Conservation (phyloP, 176 grass and related monocot genomes). For the Musa troglodytarum region DNA sequence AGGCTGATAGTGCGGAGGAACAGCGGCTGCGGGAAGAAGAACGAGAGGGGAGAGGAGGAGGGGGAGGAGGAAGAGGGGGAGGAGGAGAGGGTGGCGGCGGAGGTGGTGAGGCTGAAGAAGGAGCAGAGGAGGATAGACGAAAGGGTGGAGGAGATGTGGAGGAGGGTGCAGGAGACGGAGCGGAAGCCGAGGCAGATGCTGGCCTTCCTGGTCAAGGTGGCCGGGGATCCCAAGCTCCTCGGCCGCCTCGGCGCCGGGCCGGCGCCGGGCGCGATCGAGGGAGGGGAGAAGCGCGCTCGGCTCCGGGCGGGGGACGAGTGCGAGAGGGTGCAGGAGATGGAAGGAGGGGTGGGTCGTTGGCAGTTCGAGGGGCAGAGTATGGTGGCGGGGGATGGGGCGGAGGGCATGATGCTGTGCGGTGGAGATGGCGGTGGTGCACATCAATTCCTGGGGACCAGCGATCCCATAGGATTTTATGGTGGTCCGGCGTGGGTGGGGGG, state of each 20-base stretch:
- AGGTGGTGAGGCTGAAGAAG: constrained; percentile 67
- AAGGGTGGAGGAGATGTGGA: constrained; percentile 57
- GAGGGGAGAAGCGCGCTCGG: constrained; percentile 2
- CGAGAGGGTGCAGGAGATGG: not conserved
- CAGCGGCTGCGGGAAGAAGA: constrained; percentile 20
- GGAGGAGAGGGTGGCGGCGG: constrained; percentile 48
- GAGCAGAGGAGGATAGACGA: constrained; percentile 62
- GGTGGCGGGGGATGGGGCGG: not conserved
- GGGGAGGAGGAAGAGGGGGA: not conserved
- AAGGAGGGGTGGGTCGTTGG: not conserved
- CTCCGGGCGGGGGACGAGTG: not conserved
- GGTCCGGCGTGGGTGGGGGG: not conserved
- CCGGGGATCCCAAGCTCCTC: constrained; percentile 38
- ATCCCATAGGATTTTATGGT: not conserved
- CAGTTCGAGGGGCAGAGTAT: not conserved
- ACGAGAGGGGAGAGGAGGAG: not conserved
- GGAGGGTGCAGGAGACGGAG: constrained; percentile 70
- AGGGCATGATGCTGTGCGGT: not conserved
- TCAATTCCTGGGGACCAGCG: not conserved
- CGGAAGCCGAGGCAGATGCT: constrained; percentile 69
- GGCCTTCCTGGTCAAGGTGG: constrained; percentile 68
- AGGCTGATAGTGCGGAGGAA: constrained; percentile 47
- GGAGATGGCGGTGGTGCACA: not conserved
- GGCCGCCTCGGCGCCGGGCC: constrained; percentile 30
- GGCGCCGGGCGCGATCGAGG: not conserved